A percentile compares a stretch with the other conserved stretches of the same genome.
Evolutionary conservation across 2,329 filamentous ascomycete genomes (phyloP).

Genomic region (Cercospora berteroae): DNA sequence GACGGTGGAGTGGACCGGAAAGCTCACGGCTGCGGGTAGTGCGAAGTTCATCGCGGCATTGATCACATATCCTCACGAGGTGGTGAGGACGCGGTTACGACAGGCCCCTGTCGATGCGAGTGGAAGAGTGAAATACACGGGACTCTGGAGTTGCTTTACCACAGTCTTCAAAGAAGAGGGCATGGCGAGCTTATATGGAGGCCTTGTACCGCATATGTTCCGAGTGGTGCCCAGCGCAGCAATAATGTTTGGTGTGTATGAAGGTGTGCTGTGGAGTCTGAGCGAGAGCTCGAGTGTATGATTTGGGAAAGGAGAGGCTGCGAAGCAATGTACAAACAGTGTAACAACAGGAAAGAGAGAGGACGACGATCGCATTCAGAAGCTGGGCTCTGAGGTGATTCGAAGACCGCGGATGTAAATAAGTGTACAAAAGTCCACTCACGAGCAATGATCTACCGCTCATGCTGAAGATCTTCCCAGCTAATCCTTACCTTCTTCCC

Average conservation of each 20-base stretch:
- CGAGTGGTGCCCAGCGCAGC: slow-evolving; percentile 87
- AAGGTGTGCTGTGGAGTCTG: slow-evolving; percentile 50
- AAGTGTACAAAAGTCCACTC: slow-evolving; percentile 9
- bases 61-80: slow-evolving; percentile 89
- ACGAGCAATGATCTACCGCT: neutral
- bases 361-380: neutral
- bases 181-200: slow-evolving; percentile 80
- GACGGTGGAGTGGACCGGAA: slow-evolving; percentile 74
- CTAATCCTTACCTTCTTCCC: neutral
- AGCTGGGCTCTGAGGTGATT: neutral
- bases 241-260: slow-evolving; percentile 92
- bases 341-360: neutral
- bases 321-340: slow-evolving; percentile 9
- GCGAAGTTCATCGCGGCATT: slow-evolving; percentile 84
- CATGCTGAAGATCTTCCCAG: neutral
- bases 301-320: slow-evolving; percentile 3
- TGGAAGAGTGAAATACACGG: slow-evolving; percentile 74
- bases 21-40: slow-evolving; percentile 72
- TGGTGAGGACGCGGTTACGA: slow-evolving; percentile 78
- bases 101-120: slow-evolving; percentile 66
- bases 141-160: slow-evolving; percentile 82
- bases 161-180: slow-evolving; percentile 87
- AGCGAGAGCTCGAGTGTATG: slow-evolving; percentile 46
- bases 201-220: slow-evolving; percentile 86
- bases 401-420: neutral